These are phyloP conservation scores for Dothiorella sarmentorum DNA, from an alignment of 2,329 filamentous ascomycete genomes.

Conservation along the genomic window DNA sequence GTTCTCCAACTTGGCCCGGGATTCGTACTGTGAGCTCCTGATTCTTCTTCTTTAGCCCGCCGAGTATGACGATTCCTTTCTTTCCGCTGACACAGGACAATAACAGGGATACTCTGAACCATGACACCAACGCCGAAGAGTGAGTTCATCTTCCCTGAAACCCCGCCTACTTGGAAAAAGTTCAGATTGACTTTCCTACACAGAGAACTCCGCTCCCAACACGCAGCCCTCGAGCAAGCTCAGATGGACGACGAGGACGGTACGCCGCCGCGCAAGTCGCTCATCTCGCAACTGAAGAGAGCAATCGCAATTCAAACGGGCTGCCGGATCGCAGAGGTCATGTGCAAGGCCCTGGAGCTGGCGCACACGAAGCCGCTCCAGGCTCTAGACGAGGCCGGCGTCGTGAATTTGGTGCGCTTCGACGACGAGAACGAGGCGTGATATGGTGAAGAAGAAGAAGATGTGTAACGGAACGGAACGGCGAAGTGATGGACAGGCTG, in stretches of 20 bases:
- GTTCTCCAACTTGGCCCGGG: not conserved
- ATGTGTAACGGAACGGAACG: too few relatives aligned
- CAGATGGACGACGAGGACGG: conserved; percentile 1
- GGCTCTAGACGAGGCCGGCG: not conserved
- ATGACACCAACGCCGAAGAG: conserved; percentile 2
- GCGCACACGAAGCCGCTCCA: not conserved
- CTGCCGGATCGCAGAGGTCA: not conserved
- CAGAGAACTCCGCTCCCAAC: not conserved
- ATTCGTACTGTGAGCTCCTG: not conserved
- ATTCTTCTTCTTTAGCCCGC: too few relatives aligned
- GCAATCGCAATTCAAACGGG: not conserved
- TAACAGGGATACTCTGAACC: not conserved
- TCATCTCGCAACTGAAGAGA: conserved; percentile 11
- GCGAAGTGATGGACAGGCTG: too few relatives aligned
- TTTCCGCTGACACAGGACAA: not conserved
- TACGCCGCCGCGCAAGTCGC: conserved; percentile 7
- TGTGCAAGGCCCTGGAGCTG: not conserved
- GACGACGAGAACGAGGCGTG: not conserved
- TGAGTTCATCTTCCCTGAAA: not conserved
- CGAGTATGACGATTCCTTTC: too few relatives aligned
- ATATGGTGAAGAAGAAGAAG: too few relatives aligned
- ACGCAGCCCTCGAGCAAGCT: not conserved
- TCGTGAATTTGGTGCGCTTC: not conserved
- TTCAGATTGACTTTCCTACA: not conserved
- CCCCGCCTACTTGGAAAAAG: not conserved